Conservation (phyloP, 2,329 filamentous ascomycete genomes). For the Fonsecaea erecta region DNA sequence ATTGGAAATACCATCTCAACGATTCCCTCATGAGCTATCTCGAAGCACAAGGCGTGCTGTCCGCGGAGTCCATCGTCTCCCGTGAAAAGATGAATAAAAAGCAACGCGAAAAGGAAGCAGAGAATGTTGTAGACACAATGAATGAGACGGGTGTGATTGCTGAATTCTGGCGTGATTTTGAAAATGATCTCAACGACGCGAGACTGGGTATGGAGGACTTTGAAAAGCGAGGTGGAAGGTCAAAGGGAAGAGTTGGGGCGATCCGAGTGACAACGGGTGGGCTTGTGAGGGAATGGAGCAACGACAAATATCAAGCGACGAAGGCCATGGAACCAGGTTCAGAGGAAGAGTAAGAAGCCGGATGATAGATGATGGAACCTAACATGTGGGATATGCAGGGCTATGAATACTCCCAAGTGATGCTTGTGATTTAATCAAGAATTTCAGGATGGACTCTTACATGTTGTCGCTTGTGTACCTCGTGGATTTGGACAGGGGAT, state of each 20-base stretch:
- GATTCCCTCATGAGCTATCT: slow-evolving; percentile 71
- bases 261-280: slow-evolving; percentile 23
- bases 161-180: slow-evolving; percentile 68
- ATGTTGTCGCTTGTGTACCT: neutral
- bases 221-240: slow-evolving; percentile 31
- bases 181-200: slow-evolving; percentile 63
- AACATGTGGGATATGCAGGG: neutral
- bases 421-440: neutral
- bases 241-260: slow-evolving; percentile 31
- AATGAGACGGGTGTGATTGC: slow-evolving; percentile 62
- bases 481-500: neutral
- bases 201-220: slow-evolving; percentile 53
- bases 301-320: slow-evolving; percentile 17
- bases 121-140: slow-evolving; percentile 69
- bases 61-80: slow-evolving; percentile 61
- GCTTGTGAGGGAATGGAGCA: slow-evolving; percentile 19
- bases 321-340: slow-evolving; percentile 23
- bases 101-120: slow-evolving; percentile 64
- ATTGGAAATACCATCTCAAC: slow-evolving; percentile 78
- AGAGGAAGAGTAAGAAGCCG: slow-evolving; percentile 10
- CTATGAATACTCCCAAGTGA: neutral
- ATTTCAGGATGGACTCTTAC: neutral
- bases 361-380: neutral
- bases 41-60: slow-evolving; percentile 61
- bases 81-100: slow-evolving; percentile 65